Evolutionary conservation across 108 stramenopile species (phyloP).

Genomic region (Phaeodactylum tricornutum): DNA sequence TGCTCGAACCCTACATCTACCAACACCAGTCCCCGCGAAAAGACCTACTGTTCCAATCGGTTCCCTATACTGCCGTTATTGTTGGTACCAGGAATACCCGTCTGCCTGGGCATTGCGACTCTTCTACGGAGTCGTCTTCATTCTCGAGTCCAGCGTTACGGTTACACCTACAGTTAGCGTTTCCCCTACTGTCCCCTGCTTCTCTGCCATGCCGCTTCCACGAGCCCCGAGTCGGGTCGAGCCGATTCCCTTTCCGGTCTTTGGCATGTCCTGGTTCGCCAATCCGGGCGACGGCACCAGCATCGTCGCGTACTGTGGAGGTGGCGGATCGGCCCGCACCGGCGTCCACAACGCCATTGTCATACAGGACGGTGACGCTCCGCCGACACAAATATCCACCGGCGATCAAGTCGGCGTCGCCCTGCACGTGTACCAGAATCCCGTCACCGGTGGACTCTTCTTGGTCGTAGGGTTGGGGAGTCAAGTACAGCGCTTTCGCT

Average conservation of each 20-base stretch:
- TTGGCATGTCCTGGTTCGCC: slow-evolving; percentile 54
- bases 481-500: slow-evolving; percentile 22
- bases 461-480: slow-evolving; percentile 26
- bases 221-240: neutral
- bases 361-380: slow-evolving; percentile 12
- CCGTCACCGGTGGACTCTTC: slow-evolving; percentile 16
- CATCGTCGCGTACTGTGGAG: slow-evolving; percentile 60
- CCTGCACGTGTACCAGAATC: slow-evolving; percentile 26
- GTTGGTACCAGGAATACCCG: too few relatives aligned
- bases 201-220: slow-evolving; percentile 3
- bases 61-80: too few relatives aligned
- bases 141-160: too few relatives aligned
- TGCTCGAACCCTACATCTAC: too few relatives aligned
- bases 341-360: slow-evolving; percentile 52
- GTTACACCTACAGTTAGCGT: too few relatives aligned
- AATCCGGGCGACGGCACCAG: slow-evolving; percentile 34
- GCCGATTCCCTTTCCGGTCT: slow-evolving; percentile 31
- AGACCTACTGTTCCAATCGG: too few relatives aligned
- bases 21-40: too few relatives aligned
- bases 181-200: too few relatives aligned
- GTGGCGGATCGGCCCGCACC: slow-evolving; percentile 59
- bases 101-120: too few relatives aligned
- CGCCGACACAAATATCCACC: slow-evolving; percentile 17
- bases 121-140: too few relatives aligned
- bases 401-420: slow-evolving; percentile 31